A percentile compares a stretch with the other conserved stretches of the same genome.
Evolutionary conservation across 345 rosid species (phyloP).

Genomic region (Nasturtium officinale): DNA sequence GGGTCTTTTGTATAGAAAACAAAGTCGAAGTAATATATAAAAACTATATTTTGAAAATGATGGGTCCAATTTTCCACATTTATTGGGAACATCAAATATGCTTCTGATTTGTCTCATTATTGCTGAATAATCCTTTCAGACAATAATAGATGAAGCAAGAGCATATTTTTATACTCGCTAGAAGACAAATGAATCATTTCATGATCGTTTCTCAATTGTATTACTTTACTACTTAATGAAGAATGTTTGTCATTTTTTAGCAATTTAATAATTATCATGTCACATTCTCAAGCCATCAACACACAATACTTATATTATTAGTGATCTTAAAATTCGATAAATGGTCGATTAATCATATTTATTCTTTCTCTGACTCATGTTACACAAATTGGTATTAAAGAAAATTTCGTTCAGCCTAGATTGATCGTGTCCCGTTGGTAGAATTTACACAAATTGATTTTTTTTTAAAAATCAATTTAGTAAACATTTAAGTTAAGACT

Average conservation of each 20-base stretch:
- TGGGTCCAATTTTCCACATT: constrained; percentile 28
- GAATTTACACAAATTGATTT: too few relatives aligned
- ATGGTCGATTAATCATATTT: neutral
- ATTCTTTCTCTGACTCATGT: neutral
- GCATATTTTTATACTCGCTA: neutral
- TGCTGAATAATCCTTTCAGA: neutral
- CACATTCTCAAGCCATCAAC: neutral
- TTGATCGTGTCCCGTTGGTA: too few relatives aligned
- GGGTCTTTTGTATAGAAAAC: constrained; percentile 35
- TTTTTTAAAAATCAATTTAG: too few relatives aligned
- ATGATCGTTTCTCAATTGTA: neutral
- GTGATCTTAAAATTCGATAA: neutral
- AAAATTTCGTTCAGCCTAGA: neutral
- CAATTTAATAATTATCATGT: neutral
- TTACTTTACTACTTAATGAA: neutral
- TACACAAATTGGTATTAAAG: neutral
- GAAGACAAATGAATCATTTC: constrained; percentile 18
- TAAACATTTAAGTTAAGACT: too few relatives aligned
- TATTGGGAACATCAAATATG: constrained; percentile 42
- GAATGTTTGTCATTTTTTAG: neutral
- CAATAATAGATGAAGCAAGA: neutral
- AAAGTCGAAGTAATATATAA: constrained; percentile 11
- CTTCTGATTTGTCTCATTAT: constrained; percentile 39
- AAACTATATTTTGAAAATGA: neutral
- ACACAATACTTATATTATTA: neutral